Evolutionary conservation across 805 yeast species (phyloP).

Genomic region (Wickerhamomyces chambardii): DNA sequence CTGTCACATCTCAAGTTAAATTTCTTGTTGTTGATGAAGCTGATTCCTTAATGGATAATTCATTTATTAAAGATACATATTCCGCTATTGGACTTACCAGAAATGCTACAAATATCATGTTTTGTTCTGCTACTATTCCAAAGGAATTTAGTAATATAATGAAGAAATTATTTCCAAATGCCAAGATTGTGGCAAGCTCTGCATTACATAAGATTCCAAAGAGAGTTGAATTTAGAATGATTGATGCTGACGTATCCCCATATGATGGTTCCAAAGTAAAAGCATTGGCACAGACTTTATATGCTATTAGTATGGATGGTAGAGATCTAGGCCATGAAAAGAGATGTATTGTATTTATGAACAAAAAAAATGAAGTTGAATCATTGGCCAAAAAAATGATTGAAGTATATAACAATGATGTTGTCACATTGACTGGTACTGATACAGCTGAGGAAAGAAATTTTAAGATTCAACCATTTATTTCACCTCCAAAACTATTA

Average conservation of each 20-base stretch:
- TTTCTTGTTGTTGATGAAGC: slow-evolving; percentile 87
- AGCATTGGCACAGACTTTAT: slow-evolving; percentile 82
- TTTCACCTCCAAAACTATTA: slow-evolving; percentile 46
- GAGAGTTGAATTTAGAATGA: slow-evolving; percentile 58
- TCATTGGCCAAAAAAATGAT: slow-evolving; percentile 47
- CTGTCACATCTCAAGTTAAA: slow-evolving; percentile 34
- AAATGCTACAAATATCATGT: slow-evolving; percentile 52
- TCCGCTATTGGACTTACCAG: slow-evolving; percentile 40
- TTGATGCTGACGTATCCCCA: slow-evolving; percentile 73
- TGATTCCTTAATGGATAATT: slow-evolving; percentile 79
- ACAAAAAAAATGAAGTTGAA: slow-evolving; percentile 55
- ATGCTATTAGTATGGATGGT: slow-evolving; percentile 78
- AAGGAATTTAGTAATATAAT: slow-evolving; percentile 60
- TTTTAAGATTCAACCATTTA: slow-evolving; percentile 47
- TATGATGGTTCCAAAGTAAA: slow-evolving; percentile 77
- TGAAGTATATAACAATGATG: slow-evolving; percentile 43
- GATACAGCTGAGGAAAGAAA: slow-evolving; percentile 54
- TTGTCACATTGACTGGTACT: slow-evolving; percentile 59
- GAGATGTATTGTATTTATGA: slow-evolving; percentile 79
- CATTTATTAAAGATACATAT: slow-evolving; percentile 64
- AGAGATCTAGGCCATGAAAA: slow-evolving; percentile 71
- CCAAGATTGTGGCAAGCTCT: slow-evolving; percentile 65
- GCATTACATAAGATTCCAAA: slow-evolving; percentile 78
- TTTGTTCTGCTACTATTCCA: slow-evolving; percentile 91
- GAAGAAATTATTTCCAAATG: slow-evolving; percentile 51